phyloP scores from a whole-genome alignment of 139 green algal species.

The Chlorella sp. region DNA sequence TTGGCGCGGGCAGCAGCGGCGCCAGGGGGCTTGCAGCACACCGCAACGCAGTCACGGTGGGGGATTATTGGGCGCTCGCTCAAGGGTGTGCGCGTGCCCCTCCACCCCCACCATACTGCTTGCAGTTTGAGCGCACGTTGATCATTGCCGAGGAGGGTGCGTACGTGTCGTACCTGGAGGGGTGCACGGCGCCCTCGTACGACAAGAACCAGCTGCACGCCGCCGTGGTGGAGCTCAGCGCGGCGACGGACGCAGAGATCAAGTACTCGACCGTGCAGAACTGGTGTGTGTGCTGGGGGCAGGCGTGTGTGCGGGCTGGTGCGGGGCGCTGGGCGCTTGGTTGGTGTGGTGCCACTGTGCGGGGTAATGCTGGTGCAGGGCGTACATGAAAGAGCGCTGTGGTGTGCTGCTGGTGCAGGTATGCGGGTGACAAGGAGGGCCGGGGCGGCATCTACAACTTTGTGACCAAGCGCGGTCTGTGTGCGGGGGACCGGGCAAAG shows the following conservation, averaged over 20 bases:
- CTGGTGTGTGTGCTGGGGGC: too few species aligned
- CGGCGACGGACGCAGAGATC: constrained; percentile 84
- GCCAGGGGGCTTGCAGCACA: constrained; percentile 5
- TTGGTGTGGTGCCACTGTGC: too few species aligned
- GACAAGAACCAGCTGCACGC: constrained; percentile 97
- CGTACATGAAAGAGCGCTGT: too few species aligned
- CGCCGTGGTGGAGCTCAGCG: constrained; percentile 93
- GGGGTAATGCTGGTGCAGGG: too few species aligned
- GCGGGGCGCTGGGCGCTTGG: too few species aligned
- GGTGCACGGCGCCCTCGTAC: constrained; percentile 92
- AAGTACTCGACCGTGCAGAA: constrained; percentile 99
- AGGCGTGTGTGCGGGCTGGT: too few species aligned
- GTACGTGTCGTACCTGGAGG: constrained; percentile 96
- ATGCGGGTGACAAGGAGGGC: constrained; percentile 87
- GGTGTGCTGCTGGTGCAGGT: too few species aligned
- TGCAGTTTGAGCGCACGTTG: constrained; percentile 97
- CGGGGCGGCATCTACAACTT: constrained; percentile 99
- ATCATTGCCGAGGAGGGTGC: constrained; percentile 94
- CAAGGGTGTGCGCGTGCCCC: neutral
- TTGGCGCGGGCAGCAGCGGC: neutral
- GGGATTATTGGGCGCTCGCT: neutral
- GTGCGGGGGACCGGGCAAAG: constrained; percentile 86
- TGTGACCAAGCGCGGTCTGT: constrained; percentile 98
- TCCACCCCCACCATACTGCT: too few species aligned
- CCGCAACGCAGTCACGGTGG: too few species aligned